phyloP scores from a whole-genome alignment of 768 basidiomycete genomes.

The Rhodocollybia butyracea region DNA sequence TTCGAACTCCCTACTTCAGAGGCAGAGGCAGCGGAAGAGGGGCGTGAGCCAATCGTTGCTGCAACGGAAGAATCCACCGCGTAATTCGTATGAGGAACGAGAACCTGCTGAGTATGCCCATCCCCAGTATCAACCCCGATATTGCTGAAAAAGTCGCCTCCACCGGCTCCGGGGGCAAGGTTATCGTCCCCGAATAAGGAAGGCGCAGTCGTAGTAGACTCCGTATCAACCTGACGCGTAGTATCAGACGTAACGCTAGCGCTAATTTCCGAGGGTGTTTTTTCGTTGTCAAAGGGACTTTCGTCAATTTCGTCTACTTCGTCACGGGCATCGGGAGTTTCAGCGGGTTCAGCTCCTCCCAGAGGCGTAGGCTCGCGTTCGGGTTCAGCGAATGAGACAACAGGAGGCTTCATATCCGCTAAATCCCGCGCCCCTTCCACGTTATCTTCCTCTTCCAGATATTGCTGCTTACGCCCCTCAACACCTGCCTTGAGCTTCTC shows the following conservation, averaged over 20 bases:
- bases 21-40: conserved; percentile 76
- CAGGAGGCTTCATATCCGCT: conserved; percentile 48
- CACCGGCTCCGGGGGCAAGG: conserved; percentile 54
- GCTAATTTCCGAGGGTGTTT: conserved; percentile 75
- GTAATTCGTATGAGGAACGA: conserved; percentile 78
- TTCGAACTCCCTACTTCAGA: conserved; percentile 69
- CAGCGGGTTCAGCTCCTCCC: conserved; percentile 34
- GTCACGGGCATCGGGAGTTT: conserved; percentile 12
- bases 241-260: conserved; percentile 60
- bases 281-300: conserved; percentile 37
- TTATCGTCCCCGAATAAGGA: conserved; percentile 84
- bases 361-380: conserved; percentile 46
- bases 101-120: conserved; percentile 38
- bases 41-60: conserved; percentile 89
- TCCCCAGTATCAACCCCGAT: conserved; percentile 35
- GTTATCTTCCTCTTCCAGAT: conserved; percentile 34
- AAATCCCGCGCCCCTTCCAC: too few relatives aligned
- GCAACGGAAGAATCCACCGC: conserved; percentile 88
- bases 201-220: conserved; percentile 81
- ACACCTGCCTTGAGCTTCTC: conserved; percentile 58
- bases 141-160: conserved; percentile 87
- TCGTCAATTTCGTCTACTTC: conserved; percentile 19
- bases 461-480: conserved; percentile 27
- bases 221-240: conserved; percentile 57
- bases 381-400: conserved; percentile 84